A percentile compares a stretch with the other conserved stretches of the same genome.
Conservation (phyloP, 257 asterid genomes). For the Jacaranda copaia region DNA sequence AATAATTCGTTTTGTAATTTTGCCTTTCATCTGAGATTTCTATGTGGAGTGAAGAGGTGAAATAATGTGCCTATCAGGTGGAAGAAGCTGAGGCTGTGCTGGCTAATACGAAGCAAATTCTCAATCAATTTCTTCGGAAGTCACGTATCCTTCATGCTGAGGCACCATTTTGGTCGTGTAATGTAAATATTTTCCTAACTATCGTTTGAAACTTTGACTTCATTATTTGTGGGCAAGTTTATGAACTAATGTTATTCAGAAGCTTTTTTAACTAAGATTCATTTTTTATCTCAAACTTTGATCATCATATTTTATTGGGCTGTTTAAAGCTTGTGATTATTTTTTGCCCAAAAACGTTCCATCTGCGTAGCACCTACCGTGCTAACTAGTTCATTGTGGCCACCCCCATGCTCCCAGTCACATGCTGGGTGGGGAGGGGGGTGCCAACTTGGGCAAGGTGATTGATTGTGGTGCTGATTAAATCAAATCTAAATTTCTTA, state of each 20-base stretch:
- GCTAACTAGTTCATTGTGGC: neutral
- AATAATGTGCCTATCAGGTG: conserved; percentile 52
- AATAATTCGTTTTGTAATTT: conserved; percentile 12
- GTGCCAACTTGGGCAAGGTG: too few relatives aligned
- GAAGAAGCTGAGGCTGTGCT: conserved; percentile 92
- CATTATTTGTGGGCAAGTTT: neutral
- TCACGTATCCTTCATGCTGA: conserved; percentile 74
- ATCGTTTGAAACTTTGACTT: conserved; percentile 1
- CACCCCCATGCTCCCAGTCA: neutral
- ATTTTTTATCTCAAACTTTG: conserved; percentile 14
- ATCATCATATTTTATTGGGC: conserved; percentile 25
- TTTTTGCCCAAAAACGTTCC: neutral
- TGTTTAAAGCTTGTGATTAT: neutral
- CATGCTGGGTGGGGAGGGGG: neutral
- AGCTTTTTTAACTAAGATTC: conserved; percentile 15
- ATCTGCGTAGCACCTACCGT: neutral
- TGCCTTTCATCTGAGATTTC: conserved; percentile 28
- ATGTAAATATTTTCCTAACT: conserved; percentile 19
- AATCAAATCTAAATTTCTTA: neutral
- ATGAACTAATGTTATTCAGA: neutral
- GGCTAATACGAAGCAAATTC: conserved; percentile 91
- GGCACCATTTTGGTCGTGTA: conserved; percentile 10
- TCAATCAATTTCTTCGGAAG: conserved; percentile 79
- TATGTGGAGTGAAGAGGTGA: conserved; percentile 29
- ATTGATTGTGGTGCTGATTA: too few relatives aligned